A percentile compares a stretch with the other conserved stretches of the same genome.
These are phyloP conservation scores for Neckera pumila DNA, from an alignment of 225 moss, liverwort and hornwort genomes.

Conservation along the genomic window DNA sequence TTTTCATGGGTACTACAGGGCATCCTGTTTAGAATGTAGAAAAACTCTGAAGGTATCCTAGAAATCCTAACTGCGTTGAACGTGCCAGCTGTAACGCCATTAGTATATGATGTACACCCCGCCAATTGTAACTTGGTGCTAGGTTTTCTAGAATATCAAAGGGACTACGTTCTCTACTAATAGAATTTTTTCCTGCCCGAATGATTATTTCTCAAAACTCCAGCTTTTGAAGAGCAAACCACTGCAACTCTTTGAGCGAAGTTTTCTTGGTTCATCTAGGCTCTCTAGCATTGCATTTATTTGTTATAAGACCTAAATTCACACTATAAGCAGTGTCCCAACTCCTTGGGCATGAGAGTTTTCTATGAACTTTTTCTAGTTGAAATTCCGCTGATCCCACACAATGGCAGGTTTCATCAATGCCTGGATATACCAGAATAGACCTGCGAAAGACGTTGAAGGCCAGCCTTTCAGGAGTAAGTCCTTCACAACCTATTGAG, in stretches of 20 bases:
- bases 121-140: no score
- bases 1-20: neutral
- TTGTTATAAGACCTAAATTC: neutral
- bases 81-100: neutral
- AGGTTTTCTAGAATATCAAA: neutral
- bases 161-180: neutral
- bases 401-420: slow-evolving; percentile 17
- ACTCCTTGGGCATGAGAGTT: neutral
- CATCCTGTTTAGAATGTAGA: neutral
- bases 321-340: neutral
- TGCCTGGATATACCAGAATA: slow-evolving; percentile 18
- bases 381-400: neutral
- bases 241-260: neutral
- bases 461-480: slow-evolving; percentile 73
- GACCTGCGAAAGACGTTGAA: slow-evolving; percentile 77
- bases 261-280: neutral
- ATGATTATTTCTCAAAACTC: neutral
- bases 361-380: neutral
- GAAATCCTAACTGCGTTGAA: neutral
- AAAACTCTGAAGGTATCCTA: no score
- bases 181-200: neutral
- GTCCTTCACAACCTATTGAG: neutral
- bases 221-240: neutral
- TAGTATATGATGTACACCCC: neutral
- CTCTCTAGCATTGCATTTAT: neutral